Evolutionary conservation across 169 alveolate genomes (phyloP).

Genomic region (Plasmodium gaboni): DNA sequence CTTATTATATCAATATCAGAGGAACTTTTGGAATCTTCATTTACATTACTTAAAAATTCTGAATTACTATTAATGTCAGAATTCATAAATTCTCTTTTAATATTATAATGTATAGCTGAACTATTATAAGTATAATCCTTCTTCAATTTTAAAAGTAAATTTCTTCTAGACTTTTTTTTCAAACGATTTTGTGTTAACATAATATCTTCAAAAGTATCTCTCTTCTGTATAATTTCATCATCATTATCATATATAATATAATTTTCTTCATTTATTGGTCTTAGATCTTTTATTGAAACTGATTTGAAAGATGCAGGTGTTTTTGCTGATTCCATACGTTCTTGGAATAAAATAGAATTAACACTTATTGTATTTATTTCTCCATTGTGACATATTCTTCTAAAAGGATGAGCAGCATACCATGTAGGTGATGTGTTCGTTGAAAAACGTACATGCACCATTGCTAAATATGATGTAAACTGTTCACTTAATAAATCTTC

Average conservation of each 20-base stretch:
- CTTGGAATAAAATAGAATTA: slow-evolving; percentile 70
- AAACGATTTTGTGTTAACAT: slow-evolving; percentile 75
- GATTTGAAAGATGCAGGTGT: slow-evolving; percentile 62
- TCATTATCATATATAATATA: slow-evolving; percentile 74
- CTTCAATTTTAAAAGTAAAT: slow-evolving; percentile 55
- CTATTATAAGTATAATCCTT: slow-evolving; percentile 73
- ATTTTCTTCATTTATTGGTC: slow-evolving; percentile 75
- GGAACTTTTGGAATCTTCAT: slow-evolving; percentile 40
- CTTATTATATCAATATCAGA: slow-evolving; percentile 12
- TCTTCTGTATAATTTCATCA: slow-evolving; percentile 73
- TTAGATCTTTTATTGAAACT: slow-evolving; percentile 64
- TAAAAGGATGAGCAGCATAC: slow-evolving; percentile 78
- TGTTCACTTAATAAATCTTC: slow-evolving; percentile 75
- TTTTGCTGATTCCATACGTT: slow-evolving; percentile 57
- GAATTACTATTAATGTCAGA: slow-evolving; percentile 75
- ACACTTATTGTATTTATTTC: slow-evolving; percentile 79
- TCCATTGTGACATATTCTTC: slow-evolving; percentile 80
- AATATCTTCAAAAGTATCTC: slow-evolving; percentile 76
- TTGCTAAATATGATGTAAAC: slow-evolving; percentile 70
- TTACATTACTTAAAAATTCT: slow-evolving; percentile 60
- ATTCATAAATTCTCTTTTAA: slow-evolving; percentile 68
- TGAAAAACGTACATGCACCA: slow-evolving; percentile 76
- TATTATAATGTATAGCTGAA: slow-evolving; percentile 56
- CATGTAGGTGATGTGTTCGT: slow-evolving; percentile 77
- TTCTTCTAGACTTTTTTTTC: slow-evolving; percentile 75